A percentile compares a stretch with the other conserved stretches of the same genome.
Conservation (phyloP, 345 rosid genomes). For the Syzygium aqueum region DNA sequence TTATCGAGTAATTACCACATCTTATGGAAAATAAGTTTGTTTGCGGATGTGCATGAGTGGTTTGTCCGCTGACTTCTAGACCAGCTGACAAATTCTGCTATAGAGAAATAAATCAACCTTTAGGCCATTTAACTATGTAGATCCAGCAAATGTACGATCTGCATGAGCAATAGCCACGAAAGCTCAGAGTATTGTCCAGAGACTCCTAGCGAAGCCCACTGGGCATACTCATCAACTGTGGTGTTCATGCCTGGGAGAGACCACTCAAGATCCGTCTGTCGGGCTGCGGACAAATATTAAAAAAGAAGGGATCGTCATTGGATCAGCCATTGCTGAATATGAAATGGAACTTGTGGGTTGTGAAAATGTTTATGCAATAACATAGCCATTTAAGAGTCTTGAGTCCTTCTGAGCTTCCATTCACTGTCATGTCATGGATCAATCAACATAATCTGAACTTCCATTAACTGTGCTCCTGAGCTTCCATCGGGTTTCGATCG, state of each 20-base stretch:
- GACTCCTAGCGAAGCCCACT: background rate
- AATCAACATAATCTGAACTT: background rate
- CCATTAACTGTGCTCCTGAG: background rate
- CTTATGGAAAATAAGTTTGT: background rate
- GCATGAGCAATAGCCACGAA: background rate
- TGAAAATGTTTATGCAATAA: background rate
- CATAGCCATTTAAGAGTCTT: background rate
- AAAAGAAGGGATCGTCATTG: background rate
- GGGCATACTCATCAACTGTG: background rate
- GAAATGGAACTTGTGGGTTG: background rate
- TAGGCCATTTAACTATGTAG: background rate
- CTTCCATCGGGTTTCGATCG: background rate
- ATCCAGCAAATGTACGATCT: background rate
- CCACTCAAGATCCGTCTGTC: background rate
- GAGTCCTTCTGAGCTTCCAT: background rate
- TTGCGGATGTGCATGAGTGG: background rate
- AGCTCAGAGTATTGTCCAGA: background rate
- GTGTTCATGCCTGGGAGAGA: background rate
- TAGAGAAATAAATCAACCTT: background rate
- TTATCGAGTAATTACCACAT: background rate
- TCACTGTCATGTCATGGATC: background rate
- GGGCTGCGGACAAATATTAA: background rate
- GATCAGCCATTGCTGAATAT: background rate
- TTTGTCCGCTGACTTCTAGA: background rate
- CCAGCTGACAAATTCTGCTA: background rate